Conservation (phyloP, 495 filamentous ascomycete species). For the Annulohypoxylon maeteangense region DNA sequence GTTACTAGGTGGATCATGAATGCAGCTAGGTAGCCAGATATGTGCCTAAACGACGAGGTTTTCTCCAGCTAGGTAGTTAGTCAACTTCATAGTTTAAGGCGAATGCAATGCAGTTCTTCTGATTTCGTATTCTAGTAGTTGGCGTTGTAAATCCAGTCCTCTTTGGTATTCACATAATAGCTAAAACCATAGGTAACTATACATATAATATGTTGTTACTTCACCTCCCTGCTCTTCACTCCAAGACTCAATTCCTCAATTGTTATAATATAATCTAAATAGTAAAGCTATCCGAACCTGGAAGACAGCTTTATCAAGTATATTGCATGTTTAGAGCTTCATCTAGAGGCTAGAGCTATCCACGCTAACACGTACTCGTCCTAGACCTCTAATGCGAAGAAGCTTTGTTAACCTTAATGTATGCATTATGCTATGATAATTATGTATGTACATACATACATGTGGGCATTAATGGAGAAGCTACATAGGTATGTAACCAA, state of each 20-base stretch:
- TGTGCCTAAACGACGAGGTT: slow-evolving; percentile 15
- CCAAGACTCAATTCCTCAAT: neutral
- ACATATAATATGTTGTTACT: too few species aligned
- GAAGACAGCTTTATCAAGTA: too few species aligned
- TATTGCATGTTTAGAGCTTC: neutral
- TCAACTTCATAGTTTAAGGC: slow-evolving; percentile 24
- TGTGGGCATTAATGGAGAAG: neutral
- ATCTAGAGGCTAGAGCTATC: neutral
- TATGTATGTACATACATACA: neutral
- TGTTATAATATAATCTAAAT: neutral
- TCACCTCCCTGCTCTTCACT: neutral
- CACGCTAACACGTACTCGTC: slow-evolving; percentile 1
- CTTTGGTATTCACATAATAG: neutral
- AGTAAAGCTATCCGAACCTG: neutral
- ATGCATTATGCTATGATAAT: neutral
- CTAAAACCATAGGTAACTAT: too few species aligned
- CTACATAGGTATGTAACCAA: too few species aligned
- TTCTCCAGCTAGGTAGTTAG: slow-evolving; percentile 11
- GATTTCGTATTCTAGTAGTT: neutral
- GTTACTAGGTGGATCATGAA: slow-evolving; percentile 15
- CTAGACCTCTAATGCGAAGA: neutral
- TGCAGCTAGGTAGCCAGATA: slow-evolving; percentile 21
- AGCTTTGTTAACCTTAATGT: neutral
- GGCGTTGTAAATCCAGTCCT: neutral
- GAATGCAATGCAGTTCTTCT: slow-evolving; percentile 4